A percentile compares a stretch with the other conserved stretches of the same genome.
phyloP scores from a whole-genome alignment of 2,329 filamentous ascomycete species.

The Chalaropsis ovoidea region DNA sequence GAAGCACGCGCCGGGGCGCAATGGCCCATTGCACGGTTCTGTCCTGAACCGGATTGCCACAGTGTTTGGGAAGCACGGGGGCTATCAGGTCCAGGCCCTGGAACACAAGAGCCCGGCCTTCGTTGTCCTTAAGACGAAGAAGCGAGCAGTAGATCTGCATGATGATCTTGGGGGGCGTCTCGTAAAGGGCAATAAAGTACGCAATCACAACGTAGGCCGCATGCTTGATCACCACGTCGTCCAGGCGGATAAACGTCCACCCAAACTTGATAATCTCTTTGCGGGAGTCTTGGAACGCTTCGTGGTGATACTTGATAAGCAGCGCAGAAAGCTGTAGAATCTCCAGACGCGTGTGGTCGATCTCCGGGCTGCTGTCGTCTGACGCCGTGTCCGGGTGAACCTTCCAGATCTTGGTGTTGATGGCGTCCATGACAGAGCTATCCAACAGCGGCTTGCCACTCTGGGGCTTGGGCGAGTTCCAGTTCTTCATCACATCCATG shows the following conservation, averaged over 20 bases:
- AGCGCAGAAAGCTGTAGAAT: constrained; percentile 89
- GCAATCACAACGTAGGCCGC: constrained; percentile 93
- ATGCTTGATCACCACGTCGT: constrained; percentile 98
- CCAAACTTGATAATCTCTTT: constrained; percentile 99
- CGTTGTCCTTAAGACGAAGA: constrained; percentile 85
- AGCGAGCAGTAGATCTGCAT: constrained; percentile 90
- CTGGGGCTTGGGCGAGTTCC: constrained; percentile 48
- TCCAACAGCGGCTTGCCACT: constrained; percentile 62
- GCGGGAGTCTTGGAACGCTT: constrained; percentile 75
- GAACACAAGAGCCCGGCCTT: constrained; percentile 81
- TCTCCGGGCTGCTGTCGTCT: constrained; percentile 72
- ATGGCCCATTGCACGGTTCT: constrained; percentile 78
- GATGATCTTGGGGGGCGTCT: constrained; percentile 91
- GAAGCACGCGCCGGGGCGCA: constrained; percentile 78
- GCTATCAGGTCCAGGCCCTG: constrained; percentile 91
- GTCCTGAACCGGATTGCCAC: constrained; percentile 56
- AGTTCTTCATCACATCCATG: constrained; percentile 86
- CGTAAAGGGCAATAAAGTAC: constrained; percentile 95
- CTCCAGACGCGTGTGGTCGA: constrained; percentile 94
- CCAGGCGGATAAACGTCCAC: constrained; percentile 96
- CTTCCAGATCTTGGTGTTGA: constrained; percentile 90
- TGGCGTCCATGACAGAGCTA: constrained; percentile 73
- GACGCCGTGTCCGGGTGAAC: constrained; percentile 70
- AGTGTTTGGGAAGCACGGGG: constrained; percentile 82
- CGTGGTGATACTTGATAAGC: constrained; percentile 88